Evolutionary conservation across 1,139 yeast species (phyloP).

Genomic region (Kodamaea sp.): DNA sequence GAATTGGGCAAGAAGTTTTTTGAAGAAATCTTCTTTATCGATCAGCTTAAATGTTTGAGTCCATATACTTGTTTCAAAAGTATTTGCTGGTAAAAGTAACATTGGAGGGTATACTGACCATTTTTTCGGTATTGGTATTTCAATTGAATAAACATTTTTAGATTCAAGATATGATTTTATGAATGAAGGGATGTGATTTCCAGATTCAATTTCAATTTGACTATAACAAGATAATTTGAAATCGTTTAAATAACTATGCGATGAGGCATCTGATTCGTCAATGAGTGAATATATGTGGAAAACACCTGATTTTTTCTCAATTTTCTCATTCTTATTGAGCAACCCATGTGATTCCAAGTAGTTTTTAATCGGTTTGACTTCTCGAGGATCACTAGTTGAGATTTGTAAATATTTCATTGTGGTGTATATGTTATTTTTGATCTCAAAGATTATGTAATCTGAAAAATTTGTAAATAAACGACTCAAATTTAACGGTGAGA

Average conservation of each 20-base stretch:
- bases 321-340: constrained; percentile 25
- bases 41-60: constrained; percentile 10
- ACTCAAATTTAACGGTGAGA: too few relatives aligned
- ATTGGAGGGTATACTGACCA: constrained; percentile 69
- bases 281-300: constrained; percentile 12
- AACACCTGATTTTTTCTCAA: constrained; percentile 13
- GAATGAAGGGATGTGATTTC: too few relatives aligned
- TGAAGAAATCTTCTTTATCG: constrained; percentile 21
- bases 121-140: constrained; percentile 38
- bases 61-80: constrained; percentile 42
- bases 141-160: too few relatives aligned
- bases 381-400: constrained; percentile 13
- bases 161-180: too few relatives aligned
- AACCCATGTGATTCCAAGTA: constrained; percentile 18
- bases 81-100: constrained; percentile 48
- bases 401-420: constrained; percentile 2
- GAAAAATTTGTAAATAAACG: too few relatives aligned
- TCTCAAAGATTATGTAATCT: too few relatives aligned
- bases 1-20: constrained; percentile 16
- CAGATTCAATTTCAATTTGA: too few relatives aligned
- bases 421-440: too few relatives aligned
- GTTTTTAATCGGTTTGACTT: constrained; percentile 25
- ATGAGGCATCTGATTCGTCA: neutral
- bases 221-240: too few relatives aligned
- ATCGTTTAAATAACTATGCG: too few relatives aligned